phyloP scores from a whole-genome alignment of 768 basidiomycete species.

The Fomitopsis pulvina region DNA sequence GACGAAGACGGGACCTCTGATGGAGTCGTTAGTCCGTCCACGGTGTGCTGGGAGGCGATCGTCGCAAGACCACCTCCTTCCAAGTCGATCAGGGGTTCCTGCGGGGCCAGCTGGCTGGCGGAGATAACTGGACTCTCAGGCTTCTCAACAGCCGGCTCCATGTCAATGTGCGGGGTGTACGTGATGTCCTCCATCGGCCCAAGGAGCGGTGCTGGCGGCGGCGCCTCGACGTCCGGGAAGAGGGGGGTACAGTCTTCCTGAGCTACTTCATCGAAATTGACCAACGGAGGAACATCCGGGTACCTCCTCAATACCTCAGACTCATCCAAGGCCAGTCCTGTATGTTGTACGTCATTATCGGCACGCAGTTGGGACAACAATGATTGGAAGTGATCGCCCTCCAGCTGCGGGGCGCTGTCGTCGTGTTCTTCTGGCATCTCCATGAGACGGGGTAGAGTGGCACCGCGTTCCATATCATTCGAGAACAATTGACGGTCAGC shows the following conservation, averaged over 20 bases:
- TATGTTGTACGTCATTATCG: background rate
- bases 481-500: too few relatives aligned
- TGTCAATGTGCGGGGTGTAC: too few relatives aligned
- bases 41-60: background rate
- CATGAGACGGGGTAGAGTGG: too few relatives aligned
- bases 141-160: too few relatives aligned
- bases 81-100: slow-evolving; percentile 12
- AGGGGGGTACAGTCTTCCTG: background rate
- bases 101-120: background rate
- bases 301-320: background rate
- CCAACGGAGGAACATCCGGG: background rate
- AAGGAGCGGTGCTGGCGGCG: background rate
- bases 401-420: background rate
- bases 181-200: too few relatives aligned
- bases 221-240: background rate
- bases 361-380: background rate
- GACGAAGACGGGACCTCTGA: slow-evolving; percentile 13
- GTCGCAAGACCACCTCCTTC: slow-evolving; percentile 4
- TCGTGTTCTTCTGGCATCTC: background rate
- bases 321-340: background rate
- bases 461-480: too few relatives aligned
- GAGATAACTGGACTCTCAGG: background rate
- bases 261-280: background rate
- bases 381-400: background rate
- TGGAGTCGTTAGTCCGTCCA: slow-evolving; percentile 13